Evolutionary conservation across 2,329 filamentous ascomycete genomes (phyloP).

Genomic region (Fonsecaea monophora): DNA sequence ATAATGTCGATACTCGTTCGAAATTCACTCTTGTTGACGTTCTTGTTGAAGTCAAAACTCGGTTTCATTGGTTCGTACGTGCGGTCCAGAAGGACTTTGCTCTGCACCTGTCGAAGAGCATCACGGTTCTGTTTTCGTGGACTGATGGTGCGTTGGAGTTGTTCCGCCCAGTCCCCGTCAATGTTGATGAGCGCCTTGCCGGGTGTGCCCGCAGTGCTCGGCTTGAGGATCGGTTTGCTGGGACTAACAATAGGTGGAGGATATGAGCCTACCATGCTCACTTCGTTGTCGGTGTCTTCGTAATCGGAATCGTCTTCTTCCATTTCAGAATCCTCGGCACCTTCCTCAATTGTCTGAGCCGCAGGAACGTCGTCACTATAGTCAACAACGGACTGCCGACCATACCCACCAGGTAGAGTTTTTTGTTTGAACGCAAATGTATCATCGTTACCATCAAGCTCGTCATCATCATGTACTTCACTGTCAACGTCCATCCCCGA

Average conservation of each 20-base stretch:
- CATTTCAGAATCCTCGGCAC: conserved; percentile 68
- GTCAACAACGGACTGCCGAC: conserved; percentile 64
- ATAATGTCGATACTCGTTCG: conserved; percentile 92
- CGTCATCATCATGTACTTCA: conserved; percentile 40
- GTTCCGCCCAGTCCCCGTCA: conserved; percentile 90
- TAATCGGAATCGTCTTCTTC: conserved; percentile 68
- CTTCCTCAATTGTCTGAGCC: conserved; percentile 88
- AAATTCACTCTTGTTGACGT: conserved; percentile 66
- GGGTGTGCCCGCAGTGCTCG: conserved; percentile 54
- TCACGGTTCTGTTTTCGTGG: conserved; percentile 88
- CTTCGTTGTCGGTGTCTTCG: conserved; percentile 64
- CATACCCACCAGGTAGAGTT: conserved; percentile 80
- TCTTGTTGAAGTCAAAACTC: conserved; percentile 11
- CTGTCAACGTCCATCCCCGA: conserved; percentile 41
- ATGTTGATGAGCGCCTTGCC: conserved; percentile 60
- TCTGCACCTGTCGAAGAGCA: conserved; percentile 71
- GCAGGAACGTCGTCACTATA: conserved; percentile 63
- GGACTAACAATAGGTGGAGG: conserved; percentile 61
- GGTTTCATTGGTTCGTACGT: conserved; percentile 44
- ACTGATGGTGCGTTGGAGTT: conserved; percentile 91
- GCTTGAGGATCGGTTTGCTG: conserved; percentile 34
- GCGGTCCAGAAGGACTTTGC: conserved; percentile 61
- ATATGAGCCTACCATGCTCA: conserved; percentile 83
- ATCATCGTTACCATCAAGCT: conserved; percentile 55
- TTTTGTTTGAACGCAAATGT: conserved; percentile 64